These are phyloP conservation scores for Protomyces arabidopsidicola DNA, from an alignment of 1,139 yeast species.

Conservation along the genomic window DNA sequence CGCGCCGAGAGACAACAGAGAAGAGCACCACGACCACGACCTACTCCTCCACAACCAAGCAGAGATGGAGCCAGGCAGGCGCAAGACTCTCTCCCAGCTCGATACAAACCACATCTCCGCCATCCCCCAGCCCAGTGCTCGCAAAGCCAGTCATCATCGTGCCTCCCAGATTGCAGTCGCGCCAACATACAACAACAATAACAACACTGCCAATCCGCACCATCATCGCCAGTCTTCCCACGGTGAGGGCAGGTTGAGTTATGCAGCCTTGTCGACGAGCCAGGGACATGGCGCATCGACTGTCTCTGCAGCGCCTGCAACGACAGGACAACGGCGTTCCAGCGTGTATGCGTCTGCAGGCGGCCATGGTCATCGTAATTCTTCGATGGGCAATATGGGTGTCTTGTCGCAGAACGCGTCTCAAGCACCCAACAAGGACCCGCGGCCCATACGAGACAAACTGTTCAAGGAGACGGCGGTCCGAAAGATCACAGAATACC, in stretches of 20 bases:
- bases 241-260: conserved; percentile 25
- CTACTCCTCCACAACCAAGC: background rate
- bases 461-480: conserved; percentile 48
- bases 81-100: conserved; percentile 23
- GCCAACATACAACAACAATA: conserved; percentile 5
- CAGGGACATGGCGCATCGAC: conserved; percentile 3
- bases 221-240: conserved; percentile 24
- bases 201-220: conserved; percentile 16
- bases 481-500: conserved; percentile 56
- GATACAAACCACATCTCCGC: conserved; percentile 24
- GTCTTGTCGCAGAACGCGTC: conserved; percentile 18
- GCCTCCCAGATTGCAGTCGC: conserved; percentile 4
- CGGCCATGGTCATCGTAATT: conserved; percentile 14
- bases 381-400: conserved; percentile 22
- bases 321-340: conserved; percentile 13
- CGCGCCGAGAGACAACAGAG: background rate
- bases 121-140: conserved; percentile 24
- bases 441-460: conserved; percentile 72
- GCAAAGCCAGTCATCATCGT: conserved; percentile 4
- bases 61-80: conserved; percentile 1
- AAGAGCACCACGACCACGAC: background rate
- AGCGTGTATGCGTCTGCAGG: conserved; percentile 2
- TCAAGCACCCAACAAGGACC: conserved; percentile 46
- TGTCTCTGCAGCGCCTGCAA: background rate
- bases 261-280: conserved; percentile 1